Base-by-base conservation (phyloP, 148 eudicot genomes). In the Chenopodium quinoa region DNA sequence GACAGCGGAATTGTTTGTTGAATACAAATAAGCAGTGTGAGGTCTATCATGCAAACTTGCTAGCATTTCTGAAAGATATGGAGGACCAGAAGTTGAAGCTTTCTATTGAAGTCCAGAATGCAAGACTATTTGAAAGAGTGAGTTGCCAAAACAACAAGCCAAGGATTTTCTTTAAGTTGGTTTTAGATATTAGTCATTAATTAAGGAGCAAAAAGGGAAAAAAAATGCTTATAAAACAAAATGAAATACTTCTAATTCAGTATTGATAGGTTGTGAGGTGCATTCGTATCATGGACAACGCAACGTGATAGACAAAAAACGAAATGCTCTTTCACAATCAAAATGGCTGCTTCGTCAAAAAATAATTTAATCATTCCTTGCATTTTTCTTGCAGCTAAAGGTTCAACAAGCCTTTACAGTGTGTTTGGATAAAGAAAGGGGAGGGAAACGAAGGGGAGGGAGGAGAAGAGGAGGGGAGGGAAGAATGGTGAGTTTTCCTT, bases 51-150 rank as follows among this genome's bases (percentile, higher is more conserved):
- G 58, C 86, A 40, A 85, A 84, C 63, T 82, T 86, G 85, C 83
- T 86, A 20, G 76, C 82, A 23, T 75, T 88, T 81, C 82, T 88
- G 86, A 86, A 84, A 56, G 85, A 84, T 62, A 77, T 88, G 88
- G 88, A 86, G 71, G 88, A 86, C 37, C 88, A 86, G 79, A 88
- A 88, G 80, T 69, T 86, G 80, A 84, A 86, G 78, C 88, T 88
- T 32, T 88, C 87, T 47, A 88, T 86, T 14, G 86, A 86, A 82
- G 88, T 88, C 46, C 88, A 86, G 87, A 86, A 83, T 80, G 88
- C 88, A 37, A 86, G 82, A 77, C 82, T 88, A 13, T 63, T 79
- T 88, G 75, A 82, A 64, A 82, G 88, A 88, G 63, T 88, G 76
- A 82, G 40, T 75, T 81, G 78, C 75, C 81, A 62, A 17, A 74